Base-by-base conservation (phyloP, 2,329 filamentous ascomycete genomes). In the Camillea tinctor region DNA sequence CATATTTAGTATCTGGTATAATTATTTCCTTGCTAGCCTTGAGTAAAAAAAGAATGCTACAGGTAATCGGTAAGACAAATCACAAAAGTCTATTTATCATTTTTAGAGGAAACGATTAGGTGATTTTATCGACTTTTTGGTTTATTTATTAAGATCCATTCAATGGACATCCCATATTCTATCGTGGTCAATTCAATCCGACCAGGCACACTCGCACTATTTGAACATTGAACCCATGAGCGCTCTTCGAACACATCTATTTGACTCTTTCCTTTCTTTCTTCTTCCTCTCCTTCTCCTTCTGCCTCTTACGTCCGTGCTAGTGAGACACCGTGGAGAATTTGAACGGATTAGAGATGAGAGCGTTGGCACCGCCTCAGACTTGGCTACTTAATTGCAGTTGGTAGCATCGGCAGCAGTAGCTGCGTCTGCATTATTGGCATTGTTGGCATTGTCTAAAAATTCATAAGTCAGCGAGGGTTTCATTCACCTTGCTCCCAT, bases 351-450 rank as follows among this genome's bases (percentile, higher is more conserved):
- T 11, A 30, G 36, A 44, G n/a, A 15, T 11, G 17, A 13, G 13
- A 44, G 5, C 17, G 17, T 17, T 17, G 17, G 36, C 36, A n/a
- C n/a, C 13, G 36, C 17, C 36, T n/a, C 36, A 49, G 22, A 30
- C 22, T 19, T 54, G 50, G 48, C 19, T 1, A 17, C 50, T 49
- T 63, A 63, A 52, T 59, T 61, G 59, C 61, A 63, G 52, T 63
- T 52, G 50, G 49, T 20, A 21, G 26, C 26, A 13, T 55, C 55
- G 7, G 54, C 56, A 44, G 52, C 59, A 24, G n/a, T n/a, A n/a
- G n/a, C n/a, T n/a, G n/a, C n/a, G n/a, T n/a, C n/a, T n/a, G n/a
- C n/a, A n/a, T n/a, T n/a, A 11, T 30, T 30, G 26, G 26, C 26
- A 30, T 30, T 30, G 13, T n/a, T 44, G 13, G 36, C 36, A 44